Evolutionary conservation across 108 stramenopile species (phyloP).

Genomic region (Nitzschia sp.): DNA sequence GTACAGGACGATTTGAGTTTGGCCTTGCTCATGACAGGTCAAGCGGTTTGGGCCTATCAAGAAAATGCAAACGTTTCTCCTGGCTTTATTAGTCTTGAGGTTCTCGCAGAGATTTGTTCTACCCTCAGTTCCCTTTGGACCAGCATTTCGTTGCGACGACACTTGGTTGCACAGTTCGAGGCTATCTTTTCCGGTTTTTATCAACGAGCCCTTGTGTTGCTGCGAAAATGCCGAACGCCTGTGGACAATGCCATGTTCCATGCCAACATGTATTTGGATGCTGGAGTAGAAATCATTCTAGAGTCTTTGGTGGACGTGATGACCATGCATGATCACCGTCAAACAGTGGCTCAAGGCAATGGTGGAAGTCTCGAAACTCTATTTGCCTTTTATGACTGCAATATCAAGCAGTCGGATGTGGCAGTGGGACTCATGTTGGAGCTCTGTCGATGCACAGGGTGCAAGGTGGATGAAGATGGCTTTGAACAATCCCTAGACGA

Average conservation of each 20-base stretch:
- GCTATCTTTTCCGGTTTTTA: constrained; percentile 86
- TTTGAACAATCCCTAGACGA: constrained; percentile 22
- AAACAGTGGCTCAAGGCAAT: constrained; percentile 41
- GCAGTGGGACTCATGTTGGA: constrained; percentile 74
- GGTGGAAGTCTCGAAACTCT: constrained; percentile 72
- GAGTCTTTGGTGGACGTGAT: constrained; percentile 83
- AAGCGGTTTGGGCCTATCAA: constrained; percentile 77
- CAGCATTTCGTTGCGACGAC: constrained; percentile 42
- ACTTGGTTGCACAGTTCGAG: constrained; percentile 72
- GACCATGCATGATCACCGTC: constrained; percentile 58
- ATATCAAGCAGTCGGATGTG: constrained; percentile 70
- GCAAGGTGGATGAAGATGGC: constrained; percentile 70
- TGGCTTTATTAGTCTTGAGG: constrained; percentile 65
- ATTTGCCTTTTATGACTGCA: constrained; percentile 80
- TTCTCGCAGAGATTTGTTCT: constrained; percentile 77
- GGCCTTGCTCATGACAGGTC: constrained; percentile 74
- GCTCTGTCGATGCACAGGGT: constrained; percentile 78
- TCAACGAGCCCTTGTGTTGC: constrained; percentile 71
- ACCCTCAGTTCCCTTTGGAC: constrained; percentile 76
- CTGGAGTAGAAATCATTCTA: constrained; percentile 78
- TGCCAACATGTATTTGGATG: constrained; percentile 77
- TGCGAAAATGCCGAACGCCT: constrained; percentile 64
- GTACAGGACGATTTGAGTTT: constrained; percentile 85
- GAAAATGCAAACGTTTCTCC: constrained; percentile 34
- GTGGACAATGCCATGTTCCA: constrained; percentile 60